Evolutionary conservation across 1,284 basidiomycete genomes (phyloP).

Genomic region (Golubevia sp.): DNA sequence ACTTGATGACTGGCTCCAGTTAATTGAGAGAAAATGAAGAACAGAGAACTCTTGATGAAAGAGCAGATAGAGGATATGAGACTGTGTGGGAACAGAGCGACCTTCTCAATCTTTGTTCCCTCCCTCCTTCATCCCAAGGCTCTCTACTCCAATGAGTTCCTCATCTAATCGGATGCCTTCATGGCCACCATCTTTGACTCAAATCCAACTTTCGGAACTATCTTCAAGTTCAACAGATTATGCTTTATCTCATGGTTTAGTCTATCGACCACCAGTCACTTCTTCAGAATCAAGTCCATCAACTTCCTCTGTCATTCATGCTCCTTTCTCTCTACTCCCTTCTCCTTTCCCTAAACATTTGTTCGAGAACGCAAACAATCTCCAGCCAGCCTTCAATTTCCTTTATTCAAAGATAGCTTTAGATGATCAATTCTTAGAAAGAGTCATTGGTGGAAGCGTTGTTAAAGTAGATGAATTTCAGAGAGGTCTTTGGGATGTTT

Average conservation of each 20-base stretch:
- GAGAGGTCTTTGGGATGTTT: constrained; percentile 80
- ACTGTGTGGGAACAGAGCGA: too few relatives aligned
- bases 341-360: constrained; percentile 79
- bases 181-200: constrained; percentile 77
- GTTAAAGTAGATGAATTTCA: constrained; percentile 86
- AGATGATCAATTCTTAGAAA: constrained; percentile 78
- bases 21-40: too few relatives aligned
- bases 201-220: constrained; percentile 69
- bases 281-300: constrained; percentile 29
- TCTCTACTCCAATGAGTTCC: too few relatives aligned
- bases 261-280: constrained; percentile 73
- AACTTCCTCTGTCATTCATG: constrained; percentile 76
- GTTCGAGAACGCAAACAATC: constrained; percentile 71
- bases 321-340: constrained; percentile 84
- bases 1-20: too few relatives aligned
- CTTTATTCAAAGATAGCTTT: constrained; percentile 83
- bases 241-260: constrained; percentile 80
- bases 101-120: too few relatives aligned
- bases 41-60: too few relatives aligned
- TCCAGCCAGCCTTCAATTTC: constrained; percentile 81
- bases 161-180: constrained; percentile 18
- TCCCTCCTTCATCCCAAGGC: too few relatives aligned
- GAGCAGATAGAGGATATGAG: too few relatives aligned
- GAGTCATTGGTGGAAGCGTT: constrained; percentile 81
- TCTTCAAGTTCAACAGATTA: constrained; percentile 76